Conservation (phyloP, 1,284 basidiomycete species). For the Lentinula novae-zelandiae region DNA sequence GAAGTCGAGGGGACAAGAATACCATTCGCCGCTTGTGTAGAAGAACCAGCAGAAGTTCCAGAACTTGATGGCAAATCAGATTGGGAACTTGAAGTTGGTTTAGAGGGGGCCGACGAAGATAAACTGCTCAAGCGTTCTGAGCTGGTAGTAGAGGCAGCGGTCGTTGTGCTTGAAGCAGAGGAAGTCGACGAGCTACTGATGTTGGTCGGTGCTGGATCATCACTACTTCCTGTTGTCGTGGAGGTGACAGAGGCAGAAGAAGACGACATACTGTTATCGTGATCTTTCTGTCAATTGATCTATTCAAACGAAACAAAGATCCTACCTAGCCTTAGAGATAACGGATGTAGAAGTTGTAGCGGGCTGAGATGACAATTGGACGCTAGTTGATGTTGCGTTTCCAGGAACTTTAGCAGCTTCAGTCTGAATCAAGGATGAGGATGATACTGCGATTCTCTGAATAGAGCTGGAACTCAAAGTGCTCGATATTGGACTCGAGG, state of each 20-base stretch:
- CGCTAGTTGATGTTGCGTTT: not conserved
- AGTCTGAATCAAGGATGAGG: not conserved
- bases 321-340: not conserved
- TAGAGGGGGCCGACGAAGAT: not conserved
- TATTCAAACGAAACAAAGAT: not conserved
- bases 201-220: not conserved
- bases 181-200: not conserved
- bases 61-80: not conserved
- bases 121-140: not conserved
- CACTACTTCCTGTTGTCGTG: not conserved
- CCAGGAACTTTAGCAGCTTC: not conserved
- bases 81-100: not conserved
- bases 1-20: slow-evolving; percentile 4
- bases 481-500: not conserved
- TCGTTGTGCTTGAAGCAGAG: not conserved
- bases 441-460: too few species aligned
- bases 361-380: not conserved
- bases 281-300: too few species aligned
- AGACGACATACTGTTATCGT: not conserved
- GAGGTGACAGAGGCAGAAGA: not conserved
- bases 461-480: not conserved
- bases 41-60: not conserved
- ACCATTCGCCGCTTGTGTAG: not conserved
- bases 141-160: not conserved
- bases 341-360: not conserved